Evolutionary conservation across 441 rosid species (phyloP).

Genomic region (Rhodomyrtus psidioides): DNA sequence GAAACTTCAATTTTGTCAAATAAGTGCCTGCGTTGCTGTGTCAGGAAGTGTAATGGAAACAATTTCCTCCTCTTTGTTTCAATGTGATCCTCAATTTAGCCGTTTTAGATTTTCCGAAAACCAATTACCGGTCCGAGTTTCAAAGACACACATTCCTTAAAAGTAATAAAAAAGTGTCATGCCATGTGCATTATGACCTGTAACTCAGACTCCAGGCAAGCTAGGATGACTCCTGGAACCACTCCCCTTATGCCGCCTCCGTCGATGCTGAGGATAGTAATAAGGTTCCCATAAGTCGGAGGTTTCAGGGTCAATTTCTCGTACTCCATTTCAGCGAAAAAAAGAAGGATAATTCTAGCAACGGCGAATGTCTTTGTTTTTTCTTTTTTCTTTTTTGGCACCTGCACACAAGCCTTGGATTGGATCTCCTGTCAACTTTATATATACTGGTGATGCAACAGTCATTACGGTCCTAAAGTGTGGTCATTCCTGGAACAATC

Average conservation of each 20-base stretch:
- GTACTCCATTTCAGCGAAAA: not conserved
- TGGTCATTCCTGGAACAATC: not conserved
- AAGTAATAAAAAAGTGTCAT: not conserved
- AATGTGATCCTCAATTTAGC: not conserved
- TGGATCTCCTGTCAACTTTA: not conserved
- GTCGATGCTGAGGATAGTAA: slow-evolving; percentile 41
- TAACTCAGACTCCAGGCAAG: slow-evolving; percentile 38
- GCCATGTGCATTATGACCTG: slow-evolving; percentile 23
- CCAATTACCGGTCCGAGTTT: not conserved
- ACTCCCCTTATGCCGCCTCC: slow-evolving; percentile 54
- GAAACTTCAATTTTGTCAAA: not conserved
- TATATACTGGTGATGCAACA: not conserved
- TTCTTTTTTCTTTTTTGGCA: not conserved
- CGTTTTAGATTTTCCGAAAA: not conserved
- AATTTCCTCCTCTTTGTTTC: not conserved
- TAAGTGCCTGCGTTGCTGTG: not conserved
- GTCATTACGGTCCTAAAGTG: not conserved
- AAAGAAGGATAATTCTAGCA: not conserved
- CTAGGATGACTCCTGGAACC: slow-evolving; percentile 40
- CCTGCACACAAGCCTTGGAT: not conserved
- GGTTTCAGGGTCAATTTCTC: not conserved
- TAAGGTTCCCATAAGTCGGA: slow-evolving; percentile 24
- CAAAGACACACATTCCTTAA: not conserved
- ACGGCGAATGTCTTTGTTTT: too few relatives aligned
- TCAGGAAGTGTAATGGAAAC: not conserved